Base-by-base conservation (phyloP, 495 filamentous ascomycete genomes). In the Saxophila tyrrhenica region DNA sequence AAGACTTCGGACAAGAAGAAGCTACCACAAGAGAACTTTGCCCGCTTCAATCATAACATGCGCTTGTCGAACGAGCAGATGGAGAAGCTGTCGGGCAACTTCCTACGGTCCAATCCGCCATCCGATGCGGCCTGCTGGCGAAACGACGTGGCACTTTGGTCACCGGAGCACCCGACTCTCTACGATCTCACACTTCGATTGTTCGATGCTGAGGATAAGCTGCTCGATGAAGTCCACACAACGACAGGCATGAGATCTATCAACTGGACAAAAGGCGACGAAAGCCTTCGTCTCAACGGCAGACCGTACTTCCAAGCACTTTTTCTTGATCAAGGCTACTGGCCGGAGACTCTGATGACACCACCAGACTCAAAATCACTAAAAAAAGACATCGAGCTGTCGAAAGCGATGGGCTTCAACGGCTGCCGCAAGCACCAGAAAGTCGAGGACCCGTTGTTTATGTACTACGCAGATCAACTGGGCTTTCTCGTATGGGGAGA, bases 401-500 rank as follows among this genome's bases (percentile, higher is more conserved):
- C 15, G 20, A 64, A 64, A 51, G 43, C 32, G 2, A 56, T 64
- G 56, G 62, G 62, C 7, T 64, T 64, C 60, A 64, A 64, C 35
- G 62, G 62, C 45, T 64, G 62, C 42, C 55, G 62, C 25, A 62
- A 60, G 23, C 62, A 64, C 39, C 65, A 68, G 48, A 66, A 66
- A 52, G 64, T 68, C 42, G 65, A 66, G 57, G 65, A 68, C 47
- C 65, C 65, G 8, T 19, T 55, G 1, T 68, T 68, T 51, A 49
- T 68, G n/a, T 65, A 66, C 55, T 65, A 57, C 59, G 65, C 65
- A 16, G 64, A 68, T 38, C 25, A 49, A n/a, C 55, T 68, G 8
- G 65, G 65, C 11, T 68, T 63, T 44, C 60, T 68, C 3, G 62
- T 66, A 15, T 68, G 65, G 65, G 62, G 64, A 23, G 65, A 68